Evolutionary conservation across 2,329 filamentous ascomycete genomes (phyloP).

Genomic region (Alternaria triticina): DNA sequence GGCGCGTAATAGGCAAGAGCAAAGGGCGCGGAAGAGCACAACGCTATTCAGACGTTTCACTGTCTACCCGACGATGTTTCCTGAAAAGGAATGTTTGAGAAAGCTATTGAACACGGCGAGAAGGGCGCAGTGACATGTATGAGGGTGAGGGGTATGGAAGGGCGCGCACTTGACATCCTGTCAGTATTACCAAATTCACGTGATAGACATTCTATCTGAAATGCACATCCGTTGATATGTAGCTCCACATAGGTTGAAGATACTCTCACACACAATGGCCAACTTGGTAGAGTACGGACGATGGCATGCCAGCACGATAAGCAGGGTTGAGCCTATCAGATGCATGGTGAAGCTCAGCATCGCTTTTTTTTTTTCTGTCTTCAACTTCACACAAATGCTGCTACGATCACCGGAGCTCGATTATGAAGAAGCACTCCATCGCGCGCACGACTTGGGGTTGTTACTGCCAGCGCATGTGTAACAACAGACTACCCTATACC

Average conservation of each 20-base stretch:
- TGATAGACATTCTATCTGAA: neutral
- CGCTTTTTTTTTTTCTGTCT: neutral
- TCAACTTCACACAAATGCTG: neutral
- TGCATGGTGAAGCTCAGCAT: neutral
- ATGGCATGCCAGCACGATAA: neutral
- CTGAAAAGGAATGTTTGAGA: neutral
- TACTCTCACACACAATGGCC: neutral
- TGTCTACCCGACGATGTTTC: neutral
- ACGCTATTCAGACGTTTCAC: neutral
- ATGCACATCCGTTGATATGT: neutral
- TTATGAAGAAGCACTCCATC: neutral
- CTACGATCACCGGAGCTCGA: too few species aligned
- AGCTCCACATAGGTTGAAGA: neutral
- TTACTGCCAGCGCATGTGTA: neutral
- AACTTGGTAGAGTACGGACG: neutral
- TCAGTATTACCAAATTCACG: neutral
- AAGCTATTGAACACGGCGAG: neutral
- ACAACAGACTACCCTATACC: constrained; percentile 12
- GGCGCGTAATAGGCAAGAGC: neutral
- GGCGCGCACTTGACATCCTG: neutral
- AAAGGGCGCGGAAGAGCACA: neutral
- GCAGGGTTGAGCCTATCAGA: neutral
- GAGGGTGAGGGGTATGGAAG: neutral
- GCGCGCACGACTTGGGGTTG: neutral
- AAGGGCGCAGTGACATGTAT: neutral